These are phyloP conservation scores for Hypoxylon sp. DNA, from an alignment of 2,329 filamentous ascomycete genomes.

Conservation along the genomic window DNA sequence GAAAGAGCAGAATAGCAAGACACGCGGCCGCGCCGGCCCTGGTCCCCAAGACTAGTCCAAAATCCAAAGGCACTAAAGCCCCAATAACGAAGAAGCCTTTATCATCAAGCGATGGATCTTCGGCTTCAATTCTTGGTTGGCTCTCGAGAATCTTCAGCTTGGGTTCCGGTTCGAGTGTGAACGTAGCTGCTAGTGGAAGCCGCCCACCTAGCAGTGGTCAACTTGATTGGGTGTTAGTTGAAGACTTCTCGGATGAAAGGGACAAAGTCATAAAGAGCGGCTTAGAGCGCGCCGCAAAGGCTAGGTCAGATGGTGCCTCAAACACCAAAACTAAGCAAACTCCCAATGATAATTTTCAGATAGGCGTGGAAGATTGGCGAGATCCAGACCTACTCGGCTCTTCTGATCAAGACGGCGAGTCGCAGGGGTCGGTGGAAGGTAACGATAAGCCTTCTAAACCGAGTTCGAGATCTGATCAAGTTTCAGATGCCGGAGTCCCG, in stretches of 20 bases:
- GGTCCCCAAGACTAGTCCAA: constrained; percentile 50
- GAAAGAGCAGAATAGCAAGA: constrained; percentile 56
- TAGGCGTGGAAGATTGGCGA: constrained; percentile 89
- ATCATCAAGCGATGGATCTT: constrained; percentile 42
- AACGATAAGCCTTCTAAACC: constrained; percentile 52
- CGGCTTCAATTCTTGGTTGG: constrained; percentile 58
- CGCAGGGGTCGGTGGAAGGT: constrained; percentile 42
- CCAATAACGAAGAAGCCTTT: constrained; percentile 49
- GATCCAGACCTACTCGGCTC: constrained; percentile 78
- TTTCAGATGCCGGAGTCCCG: constrained; percentile 37
- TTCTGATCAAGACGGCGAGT: constrained; percentile 49
- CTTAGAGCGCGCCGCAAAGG: constrained; percentile 57
- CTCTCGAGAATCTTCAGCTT: constrained; percentile 61
- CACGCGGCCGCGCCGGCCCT: constrained; percentile 51
- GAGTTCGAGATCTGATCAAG: constrained; percentile 44
- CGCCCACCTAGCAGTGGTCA: constrained; percentile 80
- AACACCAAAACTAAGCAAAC: constrained; percentile 44
- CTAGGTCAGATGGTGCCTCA: constrained; percentile 46
- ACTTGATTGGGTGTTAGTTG: constrained; percentile 79
- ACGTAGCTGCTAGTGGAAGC: constrained; percentile 64
- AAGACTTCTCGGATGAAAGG: constrained; percentile 74
- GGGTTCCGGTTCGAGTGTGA: constrained; percentile 52
- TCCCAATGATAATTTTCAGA: constrained; percentile 76
- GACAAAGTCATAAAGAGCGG: constrained; percentile 61
- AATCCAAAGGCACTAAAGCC: constrained; percentile 48